phyloP scores from a whole-genome alignment of 2,329 filamentous ascomycete species.

The Aureobasidium sp. region DNA sequence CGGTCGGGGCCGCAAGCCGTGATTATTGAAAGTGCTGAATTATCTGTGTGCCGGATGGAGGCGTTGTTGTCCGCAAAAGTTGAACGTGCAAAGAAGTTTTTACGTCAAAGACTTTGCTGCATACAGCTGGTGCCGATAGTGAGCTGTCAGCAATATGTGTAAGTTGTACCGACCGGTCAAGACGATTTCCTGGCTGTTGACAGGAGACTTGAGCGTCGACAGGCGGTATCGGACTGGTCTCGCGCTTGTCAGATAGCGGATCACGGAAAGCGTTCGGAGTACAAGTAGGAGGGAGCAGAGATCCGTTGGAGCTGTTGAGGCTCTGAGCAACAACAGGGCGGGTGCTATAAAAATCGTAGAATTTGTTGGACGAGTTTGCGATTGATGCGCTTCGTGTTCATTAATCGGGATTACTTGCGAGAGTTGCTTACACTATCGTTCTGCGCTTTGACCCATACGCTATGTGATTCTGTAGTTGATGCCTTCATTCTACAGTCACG shows the following conservation, averaged over 20 bases:
- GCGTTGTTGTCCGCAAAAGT: not conserved
- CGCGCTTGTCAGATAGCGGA: not conserved
- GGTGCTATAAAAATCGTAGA: not conserved
- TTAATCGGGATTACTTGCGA: not conserved
- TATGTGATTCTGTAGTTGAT: not conserved
- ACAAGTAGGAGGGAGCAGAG: not conserved
- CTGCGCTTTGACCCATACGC: slow-evolving; percentile 2
- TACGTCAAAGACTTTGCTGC: not conserved
- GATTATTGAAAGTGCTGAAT: not conserved
- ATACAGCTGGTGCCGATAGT: not conserved
- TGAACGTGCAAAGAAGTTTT: not conserved
- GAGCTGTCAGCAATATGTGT: slow-evolving; percentile 1
- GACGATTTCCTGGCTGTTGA: not conserved
- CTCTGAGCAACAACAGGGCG: not conserved
- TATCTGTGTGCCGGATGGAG: not conserved
- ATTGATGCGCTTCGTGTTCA: slow-evolving; percentile 10
- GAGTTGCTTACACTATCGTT: not conserved
- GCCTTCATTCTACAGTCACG: not conserved
- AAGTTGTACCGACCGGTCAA: slow-evolving; percentile 2
- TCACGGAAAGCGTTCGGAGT: not conserved
- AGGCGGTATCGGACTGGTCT: not conserved
- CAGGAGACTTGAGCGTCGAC: not conserved
- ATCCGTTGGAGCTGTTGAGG: not conserved
- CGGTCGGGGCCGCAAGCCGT: slow-evolving; percentile 5
- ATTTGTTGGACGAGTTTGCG: not conserved